Base-by-base conservation (phyloP, 805 yeast genomes). In the Jamesozyma lodderae region DNA sequence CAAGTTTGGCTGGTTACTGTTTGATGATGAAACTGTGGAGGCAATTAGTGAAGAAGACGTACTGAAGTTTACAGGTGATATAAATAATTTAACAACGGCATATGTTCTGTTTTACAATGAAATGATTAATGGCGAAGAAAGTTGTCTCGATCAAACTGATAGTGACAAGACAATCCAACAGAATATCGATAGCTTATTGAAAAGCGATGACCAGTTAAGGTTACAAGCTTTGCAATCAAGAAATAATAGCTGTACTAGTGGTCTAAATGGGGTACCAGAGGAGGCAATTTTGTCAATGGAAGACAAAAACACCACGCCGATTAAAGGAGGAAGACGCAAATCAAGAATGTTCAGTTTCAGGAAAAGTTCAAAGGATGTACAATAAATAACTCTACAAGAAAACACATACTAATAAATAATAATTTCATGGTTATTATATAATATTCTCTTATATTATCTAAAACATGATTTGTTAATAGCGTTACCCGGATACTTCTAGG, bases 11-110 rank as follows among this genome's bases (percentile, higher is more conserved):
- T 90, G 98, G 98, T 63, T 92, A 22, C 63, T 92, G 38, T 92
- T 83, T 62, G 98, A 90, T 57, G 98, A 90, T 59, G 97, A 92
- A 59, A 79, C 94, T 3, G 96, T 90, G 3, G 96, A 90, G 56
- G 64, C 79, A 13, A 86, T 90, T 7, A 85, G 81, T 46, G 94
- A 86, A 42, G 67, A 74, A 27, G 86, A 79, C 46, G 96, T 90
- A 3, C 70, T 77, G 59, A 75, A 81, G 48, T 92, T 90, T 52
- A 81, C 84, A 50, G 96, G 97, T 17, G 90, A 84, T 55, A 77
- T 81, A 4, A 81, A 84, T 2, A 92, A 92, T 10, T 68, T 83
- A 52, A 87, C 95, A 0, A 81, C 95, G 23, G 96, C 97, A 1
- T 90, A 90, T 60, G 79, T 90, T 21, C 63, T 90, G 36, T 83